Conservation (phyloP, 345 rosid species). For the Bruguiera sexangula region DNA sequence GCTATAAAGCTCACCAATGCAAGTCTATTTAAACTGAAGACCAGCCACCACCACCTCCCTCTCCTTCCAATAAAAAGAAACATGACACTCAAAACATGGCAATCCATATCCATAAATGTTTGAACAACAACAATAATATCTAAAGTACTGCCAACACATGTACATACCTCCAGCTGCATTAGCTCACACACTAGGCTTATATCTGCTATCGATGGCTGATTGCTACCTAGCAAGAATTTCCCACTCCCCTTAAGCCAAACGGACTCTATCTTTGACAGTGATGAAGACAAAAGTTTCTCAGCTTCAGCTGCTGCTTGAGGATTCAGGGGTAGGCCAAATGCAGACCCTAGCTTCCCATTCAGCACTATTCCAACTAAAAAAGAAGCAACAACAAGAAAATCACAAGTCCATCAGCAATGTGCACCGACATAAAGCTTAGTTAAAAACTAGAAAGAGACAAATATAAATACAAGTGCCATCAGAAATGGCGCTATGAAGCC, state of each 20-base stretch:
- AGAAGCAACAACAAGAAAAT: slow-evolving; percentile 15
- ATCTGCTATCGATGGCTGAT: slow-evolving; percentile 84
- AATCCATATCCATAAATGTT: too few species aligned
- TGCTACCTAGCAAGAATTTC: slow-evolving; percentile 60
- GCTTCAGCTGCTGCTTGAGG: slow-evolving; percentile 62
- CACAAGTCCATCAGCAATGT: slow-evolving; percentile 1
- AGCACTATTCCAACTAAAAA: slow-evolving; percentile 48
- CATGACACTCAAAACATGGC: too few species aligned
- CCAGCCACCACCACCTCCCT: too few species aligned
- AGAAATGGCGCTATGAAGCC: too few species aligned
- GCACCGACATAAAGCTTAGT: too few species aligned
- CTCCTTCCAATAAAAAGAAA: not conserved
- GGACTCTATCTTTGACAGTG: slow-evolving; percentile 60
- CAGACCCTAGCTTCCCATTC: slow-evolving; percentile 49
- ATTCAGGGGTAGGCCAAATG: slow-evolving; percentile 49
- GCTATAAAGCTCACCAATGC: too few species aligned
- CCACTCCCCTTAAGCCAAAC: slow-evolving; percentile 76
- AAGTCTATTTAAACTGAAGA: too few species aligned
- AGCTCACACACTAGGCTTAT: slow-evolving; percentile 78
- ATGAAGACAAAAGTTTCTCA: slow-evolving; percentile 47
- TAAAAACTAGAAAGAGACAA: not conserved
- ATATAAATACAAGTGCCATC: not conserved
- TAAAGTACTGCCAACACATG: not conserved
- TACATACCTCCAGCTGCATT: slow-evolving; percentile 69
- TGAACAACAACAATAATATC: too few species aligned